phyloP scores from a whole-genome alignment of 345 rosid genomes.

The Streptanthus diversifolius region DNA sequence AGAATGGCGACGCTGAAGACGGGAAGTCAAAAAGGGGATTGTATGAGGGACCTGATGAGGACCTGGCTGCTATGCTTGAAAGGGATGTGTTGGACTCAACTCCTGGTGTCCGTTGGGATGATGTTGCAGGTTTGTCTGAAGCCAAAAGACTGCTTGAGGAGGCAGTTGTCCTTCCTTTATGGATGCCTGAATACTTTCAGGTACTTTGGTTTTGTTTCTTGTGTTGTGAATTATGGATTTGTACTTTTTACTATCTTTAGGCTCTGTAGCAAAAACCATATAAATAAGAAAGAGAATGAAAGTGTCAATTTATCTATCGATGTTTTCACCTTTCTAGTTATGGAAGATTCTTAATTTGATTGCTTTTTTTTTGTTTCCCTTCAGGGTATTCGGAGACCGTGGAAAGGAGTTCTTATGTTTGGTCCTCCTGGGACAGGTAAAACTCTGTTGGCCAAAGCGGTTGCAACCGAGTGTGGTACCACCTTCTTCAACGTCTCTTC shows the following conservation, averaged over 20 bases:
- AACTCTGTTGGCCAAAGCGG: conserved; percentile 94
- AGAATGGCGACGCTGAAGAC: conserved; percentile 95
- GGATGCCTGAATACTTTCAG: conserved; percentile 99
- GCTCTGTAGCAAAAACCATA: not conserved
- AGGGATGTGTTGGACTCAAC: conserved; percentile 97
- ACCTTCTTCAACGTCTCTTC: conserved; percentile 97
- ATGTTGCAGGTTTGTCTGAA: conserved; percentile 98
- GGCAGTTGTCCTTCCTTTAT: conserved; percentile 99
- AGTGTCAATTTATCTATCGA: not conserved
- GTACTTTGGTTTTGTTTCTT: conserved; percentile 36
- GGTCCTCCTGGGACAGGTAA: conserved; percentile 99
- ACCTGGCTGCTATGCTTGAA: conserved; percentile 97
- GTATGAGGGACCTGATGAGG: conserved; percentile 98
- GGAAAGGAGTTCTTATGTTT: conserved; percentile 99
- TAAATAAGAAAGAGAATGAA: not conserved
- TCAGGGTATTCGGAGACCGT: conserved; percentile 98
- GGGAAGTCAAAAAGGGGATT: conserved; percentile 76
- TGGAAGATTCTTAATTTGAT: not conserved
- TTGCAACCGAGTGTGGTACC: conserved; percentile 97
- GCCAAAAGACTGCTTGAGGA: conserved; percentile 98
- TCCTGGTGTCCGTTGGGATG: conserved; percentile 99
- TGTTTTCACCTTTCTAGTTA: not conserved
- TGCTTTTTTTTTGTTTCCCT: not conserved
- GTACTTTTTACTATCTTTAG: not conserved
- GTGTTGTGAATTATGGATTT: not conserved